Evolutionary conservation across 768 basidiomycete genomes (phyloP), one percentile per base, ranked within the genome.

Genomic region (Pulveroboletus ravenelii): DNA sequence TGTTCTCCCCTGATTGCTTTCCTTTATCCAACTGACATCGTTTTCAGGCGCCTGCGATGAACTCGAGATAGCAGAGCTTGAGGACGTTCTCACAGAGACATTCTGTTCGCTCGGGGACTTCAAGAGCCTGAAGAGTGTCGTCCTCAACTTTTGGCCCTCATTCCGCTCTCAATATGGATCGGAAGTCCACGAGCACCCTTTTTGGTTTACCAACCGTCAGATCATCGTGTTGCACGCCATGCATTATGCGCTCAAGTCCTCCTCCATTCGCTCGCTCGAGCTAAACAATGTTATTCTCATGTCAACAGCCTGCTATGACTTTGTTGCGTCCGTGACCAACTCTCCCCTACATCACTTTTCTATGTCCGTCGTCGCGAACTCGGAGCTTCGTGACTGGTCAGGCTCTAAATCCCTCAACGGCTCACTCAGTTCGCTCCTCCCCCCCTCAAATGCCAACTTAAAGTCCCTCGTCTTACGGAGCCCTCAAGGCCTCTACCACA

Each of bases 181-280:
- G 10, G 65, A 67, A 40, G 37, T 62, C 8, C 61, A 46, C 15
- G 67, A 67, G 14, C 56, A 61, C 17, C 67, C 66, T 5, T 67
- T 56, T 40, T 67, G 66, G 66, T 67, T 69, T 44, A 55, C 66
- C 31, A 57, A 54, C 45, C 65, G 67, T 34, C 66, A 67, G 42
- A 27, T 62, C 29, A 31, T 55, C 1, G 49, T 67, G 4, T 41
- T 63, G 23, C 56, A 69, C 15, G 59, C 67, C 0, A 44, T 61
- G 6, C 56, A 69, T 20, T 29, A 56, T 45, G 54, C 59, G 17
- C 52, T 67, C 15, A 52, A 60, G 31, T 62, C 58, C 0, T 63
- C 52, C 5, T 20, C 10, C 51, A 47, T 67, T 18, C 49, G 48
- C 10, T 65, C 66, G 1, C 57, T 67, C 39, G 38, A 54, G 5